Evolutionary conservation across 2,329 filamentous ascomycete species (phyloP).

Genomic region (Cladosporium sp.): DNA sequence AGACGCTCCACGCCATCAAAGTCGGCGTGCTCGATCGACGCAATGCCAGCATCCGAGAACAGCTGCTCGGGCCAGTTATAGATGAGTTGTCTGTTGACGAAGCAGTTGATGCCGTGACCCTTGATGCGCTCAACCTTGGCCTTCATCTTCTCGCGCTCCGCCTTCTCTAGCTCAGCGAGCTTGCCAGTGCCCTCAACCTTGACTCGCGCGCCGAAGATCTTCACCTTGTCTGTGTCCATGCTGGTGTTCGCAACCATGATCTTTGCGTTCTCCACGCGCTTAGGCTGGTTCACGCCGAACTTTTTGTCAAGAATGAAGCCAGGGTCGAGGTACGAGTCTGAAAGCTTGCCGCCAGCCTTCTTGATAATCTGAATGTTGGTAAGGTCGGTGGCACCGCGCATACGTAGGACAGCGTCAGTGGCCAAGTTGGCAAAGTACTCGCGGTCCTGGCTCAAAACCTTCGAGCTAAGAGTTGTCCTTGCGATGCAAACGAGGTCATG

Average conservation of each 20-base stretch:
- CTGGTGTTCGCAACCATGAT: conserved; percentile 97
- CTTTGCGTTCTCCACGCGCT: conserved; percentile 95
- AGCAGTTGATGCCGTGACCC: conserved; percentile 98
- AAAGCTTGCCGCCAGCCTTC: conserved; percentile 96
- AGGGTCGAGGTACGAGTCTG: conserved; percentile 95
- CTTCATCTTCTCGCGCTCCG: conserved; percentile 99
- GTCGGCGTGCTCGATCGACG: conserved; percentile 98
- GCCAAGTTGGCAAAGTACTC: conserved; percentile 89
- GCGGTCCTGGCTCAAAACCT: conserved; percentile 91
- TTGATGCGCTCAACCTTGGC: conserved; percentile 99
- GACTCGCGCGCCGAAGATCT: conserved; percentile 96
- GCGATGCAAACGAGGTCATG: conserved; percentile 89
- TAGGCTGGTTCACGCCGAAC: conserved; percentile 98
- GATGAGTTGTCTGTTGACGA: conserved; percentile 98
- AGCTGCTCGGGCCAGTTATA: conserved; percentile 99
- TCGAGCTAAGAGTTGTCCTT: conserved; percentile 92
- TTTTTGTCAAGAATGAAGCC: conserved; percentile 99
- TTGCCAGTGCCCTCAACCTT: conserved; percentile 97
- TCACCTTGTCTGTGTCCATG: conserved; percentile 99
- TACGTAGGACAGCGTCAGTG: conserved; percentile 83
- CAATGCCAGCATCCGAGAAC: conserved; percentile 95
- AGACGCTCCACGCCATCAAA: conserved; percentile 97
- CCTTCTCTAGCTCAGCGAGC: conserved; percentile 96
- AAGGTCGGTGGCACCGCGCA: conserved; percentile 87
- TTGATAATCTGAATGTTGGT: conserved; percentile 99